Evolutionary conservation across 2,329 filamentous ascomycete genomes (phyloP), one percentile per base, ranked within the genome.

Genomic region (Coniochaeta hoffmannii): DNA sequence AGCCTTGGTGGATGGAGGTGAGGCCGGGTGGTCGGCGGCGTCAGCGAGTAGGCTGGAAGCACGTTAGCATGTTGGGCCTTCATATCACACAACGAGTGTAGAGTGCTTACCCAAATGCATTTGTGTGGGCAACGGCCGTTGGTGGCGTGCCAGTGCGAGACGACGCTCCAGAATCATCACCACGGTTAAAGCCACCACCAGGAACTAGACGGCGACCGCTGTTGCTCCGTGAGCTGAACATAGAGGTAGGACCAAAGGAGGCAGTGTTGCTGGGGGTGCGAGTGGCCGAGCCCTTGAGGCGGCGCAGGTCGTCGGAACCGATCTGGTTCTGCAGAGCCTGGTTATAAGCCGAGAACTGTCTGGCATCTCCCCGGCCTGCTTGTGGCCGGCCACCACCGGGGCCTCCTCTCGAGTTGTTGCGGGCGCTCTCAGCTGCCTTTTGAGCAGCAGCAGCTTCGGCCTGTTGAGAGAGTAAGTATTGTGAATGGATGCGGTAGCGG

Each of bases 131-230:
- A 54, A 82, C 80, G 65, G 67, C 65, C 51, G 81, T 82, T 49
- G 91, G 89, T 55, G 92, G 92, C 51, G 93, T 97, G 65, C 89
- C 90, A 55, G 90, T 95, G 63, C 94, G 86, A 58, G 92, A 97
- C 55, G 90, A 95, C 62, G 87, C 83, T 64, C 85, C 89, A 59
- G 92, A 97, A 64, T 96, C 91, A 65, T 96, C 91, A 58, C 85
- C 86, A 64, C 89, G 85, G 63, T 82, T 82, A 61, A 92, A 76
- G 61, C 87, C 80, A 64, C 87, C 83, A 65, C 87, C 87, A 61
- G 88, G 88, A 58, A 88, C 88, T 63, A 94, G 80, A 68, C 87
- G 85, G 62, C 90, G 86, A 61, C 91, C 89, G 68, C 92, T 97
- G 77, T 90, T 93, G 76, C 89, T 95, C 61, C 94, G 86, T n/a